Percentiles rank a stretch among this genome's conserved stretches.
Conservation (phyloP, 768 basidiomycete species). For the Leccinellum albellum region DNA sequence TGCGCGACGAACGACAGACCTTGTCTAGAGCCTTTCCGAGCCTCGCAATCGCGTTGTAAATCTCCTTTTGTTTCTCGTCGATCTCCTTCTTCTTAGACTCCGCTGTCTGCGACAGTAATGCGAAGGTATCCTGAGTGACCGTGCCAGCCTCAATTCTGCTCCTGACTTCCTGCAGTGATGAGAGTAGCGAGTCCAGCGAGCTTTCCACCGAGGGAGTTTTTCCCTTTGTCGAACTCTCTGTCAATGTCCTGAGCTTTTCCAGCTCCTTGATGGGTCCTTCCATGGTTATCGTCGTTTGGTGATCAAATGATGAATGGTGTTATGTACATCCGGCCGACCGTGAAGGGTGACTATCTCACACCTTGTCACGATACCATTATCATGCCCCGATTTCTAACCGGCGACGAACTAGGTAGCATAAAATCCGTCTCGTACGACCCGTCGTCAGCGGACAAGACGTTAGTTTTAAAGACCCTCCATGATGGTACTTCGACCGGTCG, state of each 20-base stretch:
- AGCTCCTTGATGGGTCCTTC: constrained; percentile 76
- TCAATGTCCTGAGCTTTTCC: constrained; percentile 67
- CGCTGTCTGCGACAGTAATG: constrained; percentile 51
- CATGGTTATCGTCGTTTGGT: constrained; percentile 40
- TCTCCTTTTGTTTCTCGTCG: constrained; percentile 85
- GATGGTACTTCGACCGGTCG: constrained; percentile 33
- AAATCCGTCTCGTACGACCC: constrained; percentile 52
- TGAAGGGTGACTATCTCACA: constrained; percentile 1
- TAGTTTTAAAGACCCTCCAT: constrained; percentile 31
- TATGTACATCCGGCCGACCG: background rate
- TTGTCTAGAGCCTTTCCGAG: constrained; percentile 90
- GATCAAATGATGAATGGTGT: background rate
- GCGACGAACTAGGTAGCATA: constrained; percentile 76
- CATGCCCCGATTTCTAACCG: constrained; percentile 70
- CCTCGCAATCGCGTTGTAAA: constrained; percentile 70
- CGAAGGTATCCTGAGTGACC: constrained; percentile 47
- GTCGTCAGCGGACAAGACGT: constrained; percentile 33
- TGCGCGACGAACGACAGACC: constrained; percentile 42
- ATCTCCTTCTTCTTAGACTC: constrained; percentile 78
- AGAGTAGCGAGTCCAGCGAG: constrained; percentile 63
- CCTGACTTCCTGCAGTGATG: constrained; percentile 54
- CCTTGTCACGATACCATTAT: constrained; percentile 23
- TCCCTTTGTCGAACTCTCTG: constrained; percentile 43
- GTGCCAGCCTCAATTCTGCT: constrained; percentile 46
- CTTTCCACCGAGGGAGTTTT: constrained; percentile 53